Evolutionary conservation across 768 basidiomycete species (phyloP), one percentile per base, ranked within the genome.

Genomic region (Podaxis sp.): DNA sequence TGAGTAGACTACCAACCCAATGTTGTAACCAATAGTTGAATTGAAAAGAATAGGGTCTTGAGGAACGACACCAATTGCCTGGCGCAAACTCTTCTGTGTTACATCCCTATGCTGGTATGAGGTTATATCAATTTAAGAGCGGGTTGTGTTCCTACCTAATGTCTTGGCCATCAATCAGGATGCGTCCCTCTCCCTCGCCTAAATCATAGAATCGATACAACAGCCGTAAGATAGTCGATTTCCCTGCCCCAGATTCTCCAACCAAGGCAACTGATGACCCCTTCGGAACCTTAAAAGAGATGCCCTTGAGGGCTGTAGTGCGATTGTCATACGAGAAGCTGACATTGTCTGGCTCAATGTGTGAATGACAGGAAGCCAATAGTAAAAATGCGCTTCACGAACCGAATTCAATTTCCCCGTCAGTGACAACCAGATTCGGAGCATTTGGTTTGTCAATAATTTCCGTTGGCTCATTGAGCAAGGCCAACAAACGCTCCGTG

Each of bases 161-260:
- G 66, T 97, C 91, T 67, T 90, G 82, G 4, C 90, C 92, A 66
- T 97, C 93, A 62, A 96, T 86, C 50, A 86, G 73, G 65, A 96
- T 94, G 42, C 88, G 77, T 13, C 90, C 90, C 62, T 89, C 82
- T 35, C 93, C 93, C 57, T 86, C 83, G 16, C 82, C 80, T 13
- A 95, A 79, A 67, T 98, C 95, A 71, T 98, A 97, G 75, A 98
- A 94, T 21, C 95, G 83, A 73, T 93, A 97, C 14, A 98, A 77
- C 28, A 95, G 79, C n/a, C 93, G 88, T 53, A 93, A 73, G 58
- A 93, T 86, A 0, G 93, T 91, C 9, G 88, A 90, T 72, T 93
- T 95, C 11, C 93, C 88, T 2, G 89, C 78, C 1, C 91, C 92
- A 2, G 87, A 86, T 68, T 90, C 87, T 21, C 90, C 93, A 13